Percentiles rank a stretch among this genome's conserved stretches.
These are phyloP conservation scores for Aureobasidium sp. DNA, from an alignment of 2,329 filamentous ascomycete species.

Conservation along the genomic window DNA sequence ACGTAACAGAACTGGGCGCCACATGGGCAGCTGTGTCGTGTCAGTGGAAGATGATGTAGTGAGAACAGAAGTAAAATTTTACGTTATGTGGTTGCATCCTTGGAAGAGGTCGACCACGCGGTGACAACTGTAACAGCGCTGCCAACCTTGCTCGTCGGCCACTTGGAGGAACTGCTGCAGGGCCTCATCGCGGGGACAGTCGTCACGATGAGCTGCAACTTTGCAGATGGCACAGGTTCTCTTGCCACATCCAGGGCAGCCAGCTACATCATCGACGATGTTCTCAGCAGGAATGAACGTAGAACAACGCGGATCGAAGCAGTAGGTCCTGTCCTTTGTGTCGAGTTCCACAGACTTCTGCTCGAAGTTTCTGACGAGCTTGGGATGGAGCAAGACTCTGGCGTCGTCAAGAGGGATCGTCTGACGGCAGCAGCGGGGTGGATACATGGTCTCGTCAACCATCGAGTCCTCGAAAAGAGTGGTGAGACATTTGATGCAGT, in stretches of 20 bases:
- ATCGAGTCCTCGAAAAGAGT: conserved; percentile 40
- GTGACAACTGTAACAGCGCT: conserved; percentile 43
- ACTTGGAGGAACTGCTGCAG: conserved; percentile 36
- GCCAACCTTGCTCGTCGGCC: conserved; percentile 44
- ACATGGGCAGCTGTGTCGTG: conserved; percentile 22
- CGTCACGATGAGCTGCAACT: conserved; percentile 34
- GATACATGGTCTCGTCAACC: conserved; percentile 47
- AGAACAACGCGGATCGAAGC: conserved; percentile 38
- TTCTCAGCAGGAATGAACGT: conserved; percentile 37
- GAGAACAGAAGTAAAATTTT: no score
- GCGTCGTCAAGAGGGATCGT: conserved; percentile 34
- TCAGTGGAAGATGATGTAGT: background rate
- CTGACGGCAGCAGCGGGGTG: conserved; percentile 47
- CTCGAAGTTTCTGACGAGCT: conserved; percentile 34
- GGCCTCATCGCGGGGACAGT: conserved; percentile 43
- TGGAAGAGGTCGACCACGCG: conserved; percentile 42
- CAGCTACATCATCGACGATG: conserved; percentile 32
- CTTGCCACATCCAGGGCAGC: conserved; percentile 37
- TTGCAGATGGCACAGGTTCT: conserved; percentile 48
- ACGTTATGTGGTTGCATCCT: conserved; percentile 55
- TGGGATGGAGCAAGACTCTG: conserved; percentile 30
- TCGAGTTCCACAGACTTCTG: conserved; percentile 45
- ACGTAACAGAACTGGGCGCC: conserved; percentile 27
- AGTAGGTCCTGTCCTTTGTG: conserved; percentile 47
- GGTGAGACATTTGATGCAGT: conserved; percentile 45